A percentile compares a stretch with the other conserved stretches of the same genome.
Evolutionary conservation across 345 rosid genomes (phyloP).

Genomic region (Syzygium aromaticum): DNA sequence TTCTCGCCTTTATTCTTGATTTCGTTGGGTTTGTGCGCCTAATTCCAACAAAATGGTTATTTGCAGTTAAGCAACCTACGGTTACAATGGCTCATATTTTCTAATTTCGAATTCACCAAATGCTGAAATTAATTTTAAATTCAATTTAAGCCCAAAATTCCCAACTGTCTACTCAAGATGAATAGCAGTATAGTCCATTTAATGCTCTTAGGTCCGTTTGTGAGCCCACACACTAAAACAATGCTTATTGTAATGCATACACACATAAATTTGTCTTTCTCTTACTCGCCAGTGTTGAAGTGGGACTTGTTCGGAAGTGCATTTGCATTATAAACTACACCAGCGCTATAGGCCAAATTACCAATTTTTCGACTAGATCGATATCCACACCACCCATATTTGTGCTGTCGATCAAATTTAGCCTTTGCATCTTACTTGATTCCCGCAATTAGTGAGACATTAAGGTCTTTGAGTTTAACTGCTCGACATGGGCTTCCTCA

Average conservation of each 20-base stretch:
- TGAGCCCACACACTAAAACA: neutral
- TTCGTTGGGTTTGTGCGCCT: no score
- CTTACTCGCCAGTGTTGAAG: neutral
- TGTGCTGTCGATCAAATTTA: neutral
- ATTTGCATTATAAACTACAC: neutral
- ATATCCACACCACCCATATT: neutral
- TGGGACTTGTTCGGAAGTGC: neutral
- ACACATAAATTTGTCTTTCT: neutral
- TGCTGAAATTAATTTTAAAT: neutral
- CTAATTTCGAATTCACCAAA: neutral
- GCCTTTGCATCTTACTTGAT: neutral
- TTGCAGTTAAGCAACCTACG: neutral
- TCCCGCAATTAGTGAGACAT: rapidly evolving
- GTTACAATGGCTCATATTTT: neutral
- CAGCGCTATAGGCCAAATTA: neutral
- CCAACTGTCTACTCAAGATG: neutral
- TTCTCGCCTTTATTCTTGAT: no score
- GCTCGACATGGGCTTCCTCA: neutral
- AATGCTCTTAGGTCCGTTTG: neutral
- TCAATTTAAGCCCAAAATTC: neutral
- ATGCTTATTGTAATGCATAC: neutral
- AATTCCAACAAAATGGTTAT: neutral
- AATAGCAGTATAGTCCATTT: neutral
- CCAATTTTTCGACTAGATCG: neutral
- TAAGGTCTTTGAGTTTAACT: neutral